phyloP scores from a whole-genome alignment of 257 asterid genomes.

The Jaltomata sinuosa region DNA sequence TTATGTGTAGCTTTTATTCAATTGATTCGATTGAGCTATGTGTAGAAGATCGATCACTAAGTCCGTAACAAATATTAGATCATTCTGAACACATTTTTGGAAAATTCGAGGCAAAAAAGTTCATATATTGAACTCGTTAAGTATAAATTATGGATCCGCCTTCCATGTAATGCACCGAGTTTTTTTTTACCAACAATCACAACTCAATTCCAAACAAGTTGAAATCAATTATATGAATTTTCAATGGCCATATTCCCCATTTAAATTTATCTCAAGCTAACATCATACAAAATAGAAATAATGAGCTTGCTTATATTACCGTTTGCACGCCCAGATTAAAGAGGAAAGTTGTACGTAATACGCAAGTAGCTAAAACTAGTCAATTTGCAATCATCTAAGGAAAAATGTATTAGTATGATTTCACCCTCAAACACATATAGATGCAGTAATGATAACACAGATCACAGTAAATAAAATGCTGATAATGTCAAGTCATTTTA shows the following conservation, averaged over 20 bases:
- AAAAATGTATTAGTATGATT: neutral
- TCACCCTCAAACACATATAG: neutral
- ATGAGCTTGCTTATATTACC: neutral
- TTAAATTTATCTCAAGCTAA: neutral
- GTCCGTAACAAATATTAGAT: too few species aligned
- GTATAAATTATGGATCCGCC: too few species aligned
- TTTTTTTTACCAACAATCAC: neutral
- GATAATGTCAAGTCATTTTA: neutral
- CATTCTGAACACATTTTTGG: too few species aligned
- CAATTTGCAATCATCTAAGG: neutral
- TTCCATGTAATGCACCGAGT: neutral
- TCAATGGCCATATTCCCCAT: neutral
- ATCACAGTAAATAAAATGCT: neutral
- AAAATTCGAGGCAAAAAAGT: too few species aligned
- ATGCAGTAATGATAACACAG: neutral
- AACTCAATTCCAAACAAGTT: neutral
- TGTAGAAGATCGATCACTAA: too few species aligned
- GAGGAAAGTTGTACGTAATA: neutral
- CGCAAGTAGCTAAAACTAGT: neutral
- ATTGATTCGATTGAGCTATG: too few species aligned
- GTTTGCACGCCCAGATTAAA: neutral
- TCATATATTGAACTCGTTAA: too few species aligned
- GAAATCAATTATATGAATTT: neutral
- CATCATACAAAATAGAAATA: neutral
- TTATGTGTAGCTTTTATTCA: too few species aligned